Base-by-base conservation (phyloP, 495 filamentous ascomycete genomes). In the Tuber umbilicatum region DNA sequence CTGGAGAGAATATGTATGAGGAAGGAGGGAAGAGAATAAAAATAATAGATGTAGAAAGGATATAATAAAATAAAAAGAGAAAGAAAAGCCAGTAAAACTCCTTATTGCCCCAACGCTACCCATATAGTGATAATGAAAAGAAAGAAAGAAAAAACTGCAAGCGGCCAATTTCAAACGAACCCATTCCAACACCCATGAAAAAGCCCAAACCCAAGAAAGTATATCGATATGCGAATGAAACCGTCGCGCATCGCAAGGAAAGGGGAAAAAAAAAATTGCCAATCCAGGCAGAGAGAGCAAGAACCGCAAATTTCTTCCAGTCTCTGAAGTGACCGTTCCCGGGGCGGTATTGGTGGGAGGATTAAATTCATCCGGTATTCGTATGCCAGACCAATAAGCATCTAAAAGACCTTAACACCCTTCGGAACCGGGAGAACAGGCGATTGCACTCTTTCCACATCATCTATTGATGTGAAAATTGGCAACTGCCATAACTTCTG, bases 351-450 rank as follows among this genome's bases (percentile, higher is more conserved):
- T 55, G 47, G 47, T 9, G 55, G 50, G 55, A 64, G n/a, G 27
- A 31, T 31, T 31, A 64, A 64, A 64, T 31, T 14, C 55, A 27
- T 64, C 55, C 6, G 27, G 55, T 55, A 7, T 27, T 27, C 23
- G 16, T 27, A 55, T 55, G 47, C 12, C n/a, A 14, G 55, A 31
- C 10, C 2, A 4, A 16, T 31, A 79, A 72, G 42, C 72, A 70
- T 47, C 72, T 78, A 79, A 72, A 79, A 79, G 77, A 79, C 77
- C 73, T 72, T 60, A 79, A 79, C 77, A 69, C 77, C 55, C 72
- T 79, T 75, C 71, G 77, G 70, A 70, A 73, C 39, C 6, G 75
- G 72, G 39, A 79, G 73, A 78, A 70, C 43, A 45, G 77, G 55
- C 35, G 77, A 72, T 68, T 74, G 77, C 67, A 78, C 76, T 70